phyloP scores from a whole-genome alignment of 2,329 filamentous ascomycete genomes.

The Ceratocystis variospora region DNA sequence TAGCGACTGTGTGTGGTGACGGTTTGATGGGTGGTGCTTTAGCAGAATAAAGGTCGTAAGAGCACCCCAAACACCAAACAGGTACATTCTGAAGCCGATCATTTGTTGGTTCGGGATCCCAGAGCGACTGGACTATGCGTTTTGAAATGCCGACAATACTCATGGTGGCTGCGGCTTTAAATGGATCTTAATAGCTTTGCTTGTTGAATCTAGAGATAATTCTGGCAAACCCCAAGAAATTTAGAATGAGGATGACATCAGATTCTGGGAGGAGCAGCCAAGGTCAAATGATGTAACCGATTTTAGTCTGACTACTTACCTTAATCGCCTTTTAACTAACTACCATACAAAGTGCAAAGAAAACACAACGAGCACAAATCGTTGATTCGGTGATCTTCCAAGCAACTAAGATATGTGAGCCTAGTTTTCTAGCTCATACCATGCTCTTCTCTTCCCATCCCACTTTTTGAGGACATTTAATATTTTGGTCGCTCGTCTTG shows the following conservation, averaged over 20 bases:
- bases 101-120: constrained; percentile 80
- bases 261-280: constrained; percentile 4
- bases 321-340: not conserved
- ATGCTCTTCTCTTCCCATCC: not conserved
- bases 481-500: not conserved
- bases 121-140: constrained; percentile 78
- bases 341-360: not conserved
- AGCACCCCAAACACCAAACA: constrained; percentile 67
- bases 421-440: not conserved
- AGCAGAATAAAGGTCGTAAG: constrained; percentile 32
- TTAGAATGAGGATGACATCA: constrained; percentile 17
- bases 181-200: not conserved
- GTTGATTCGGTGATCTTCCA: no score
- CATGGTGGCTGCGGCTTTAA: constrained; percentile 22
- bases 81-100: constrained; percentile 51
- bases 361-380: not conserved
- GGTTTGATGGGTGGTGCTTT: constrained; percentile 1
- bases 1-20: not conserved
- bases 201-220: not conserved
- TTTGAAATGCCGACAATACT: constrained; percentile 60
- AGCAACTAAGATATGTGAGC: not conserved
- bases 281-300: constrained; percentile 9
- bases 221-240: not conserved
- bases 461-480: not conserved
- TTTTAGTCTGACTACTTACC: not conserved